A percentile compares a stretch with the other conserved stretches of the same genome.
Evolutionary conservation across 2,329 filamentous ascomycete species (phyloP).

Genomic region (Sporothrix inflata): DNA sequence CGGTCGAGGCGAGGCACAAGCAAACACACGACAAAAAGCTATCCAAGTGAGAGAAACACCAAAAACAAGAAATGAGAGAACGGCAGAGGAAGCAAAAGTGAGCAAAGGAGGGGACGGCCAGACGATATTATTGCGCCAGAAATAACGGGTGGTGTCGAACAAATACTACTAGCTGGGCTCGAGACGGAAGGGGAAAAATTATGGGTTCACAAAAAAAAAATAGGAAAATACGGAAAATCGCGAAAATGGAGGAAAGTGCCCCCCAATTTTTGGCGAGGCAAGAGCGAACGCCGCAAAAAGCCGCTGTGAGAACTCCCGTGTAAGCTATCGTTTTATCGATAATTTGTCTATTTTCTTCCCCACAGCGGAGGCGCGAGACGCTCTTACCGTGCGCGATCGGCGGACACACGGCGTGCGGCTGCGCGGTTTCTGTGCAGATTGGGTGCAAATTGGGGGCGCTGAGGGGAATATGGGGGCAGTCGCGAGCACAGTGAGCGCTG

Average conservation of each 20-base stretch:
- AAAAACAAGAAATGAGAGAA: neutral
- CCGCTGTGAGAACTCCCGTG: slow-evolving; percentile 1
- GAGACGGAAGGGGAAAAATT: slow-evolving; percentile 12
- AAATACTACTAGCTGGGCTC: neutral
- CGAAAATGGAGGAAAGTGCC: slow-evolving; percentile 3
- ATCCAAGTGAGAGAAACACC: neutral
- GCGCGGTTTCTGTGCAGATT: slow-evolving; percentile 22
- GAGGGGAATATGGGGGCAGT: slow-evolving; percentile 5
- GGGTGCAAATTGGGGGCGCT: neutral
- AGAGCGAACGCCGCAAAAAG: neutral
- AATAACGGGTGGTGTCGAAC: slow-evolving; percentile 1
- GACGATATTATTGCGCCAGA: slow-evolving; percentile 23
- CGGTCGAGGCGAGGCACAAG: neutral
- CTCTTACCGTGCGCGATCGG: slow-evolving; percentile 18
- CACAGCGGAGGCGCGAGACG: slow-evolving; percentile 21
- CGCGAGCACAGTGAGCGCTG: neutral
- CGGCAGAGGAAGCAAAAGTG: neutral
- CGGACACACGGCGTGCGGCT: neutral
- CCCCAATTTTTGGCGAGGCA: slow-evolving; percentile 10
- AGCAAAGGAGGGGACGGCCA: slow-evolving; percentile 14
- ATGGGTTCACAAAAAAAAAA: slow-evolving; percentile 24
- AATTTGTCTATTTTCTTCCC: neutral
- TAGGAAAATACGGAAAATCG: slow-evolving; percentile 19
- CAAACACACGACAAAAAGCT: neutral
- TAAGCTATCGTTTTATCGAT: slow-evolving; percentile 13